Evolutionary conservation across 1,284 basidiomycete genomes (phyloP).

Genomic region (Ustilago sp.): DNA sequence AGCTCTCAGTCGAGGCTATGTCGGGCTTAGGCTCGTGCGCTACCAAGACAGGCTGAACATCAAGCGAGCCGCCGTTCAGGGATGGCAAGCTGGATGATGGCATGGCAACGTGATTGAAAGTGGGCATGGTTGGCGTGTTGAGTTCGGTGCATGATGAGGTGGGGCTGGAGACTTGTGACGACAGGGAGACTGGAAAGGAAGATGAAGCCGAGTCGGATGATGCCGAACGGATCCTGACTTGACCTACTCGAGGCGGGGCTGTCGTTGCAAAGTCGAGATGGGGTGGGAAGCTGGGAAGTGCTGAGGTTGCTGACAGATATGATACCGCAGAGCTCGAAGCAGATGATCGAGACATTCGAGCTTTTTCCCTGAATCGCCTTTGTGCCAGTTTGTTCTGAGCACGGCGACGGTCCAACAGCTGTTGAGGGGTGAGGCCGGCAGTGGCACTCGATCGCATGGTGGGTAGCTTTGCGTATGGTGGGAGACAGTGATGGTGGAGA

Average conservation of each 20-base stretch:
- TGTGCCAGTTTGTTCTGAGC: slow-evolving; percentile 56
- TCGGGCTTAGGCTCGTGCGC: slow-evolving; percentile 9
- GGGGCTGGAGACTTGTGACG: slow-evolving; percentile 32
- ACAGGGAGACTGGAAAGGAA: slow-evolving; percentile 15
- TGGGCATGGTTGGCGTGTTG: slow-evolving; percentile 25
- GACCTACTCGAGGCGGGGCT: not conserved
- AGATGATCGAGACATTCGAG: slow-evolving; percentile 25
- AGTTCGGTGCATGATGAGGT: slow-evolving; percentile 32
- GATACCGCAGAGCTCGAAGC: slow-evolving; percentile 12
- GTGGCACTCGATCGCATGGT: slow-evolving; percentile 46
- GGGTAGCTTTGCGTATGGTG: not conserved
- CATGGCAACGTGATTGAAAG: slow-evolving; percentile 9
- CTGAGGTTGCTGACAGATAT: slow-evolving; percentile 7
- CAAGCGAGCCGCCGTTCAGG: not conserved
- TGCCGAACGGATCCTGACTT: slow-evolving; percentile 16
- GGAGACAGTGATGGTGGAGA: not conserved
- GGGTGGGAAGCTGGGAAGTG: slow-evolving; percentile 9
- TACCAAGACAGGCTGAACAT: not conserved
- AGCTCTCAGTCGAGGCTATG: not conserved
- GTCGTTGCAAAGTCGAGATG: slow-evolving; percentile 24
- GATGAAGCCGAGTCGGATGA: slow-evolving; percentile 31
- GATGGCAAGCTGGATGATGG: not conserved
- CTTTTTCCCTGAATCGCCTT: slow-evolving; percentile 46
- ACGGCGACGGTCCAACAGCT: slow-evolving; percentile 49
- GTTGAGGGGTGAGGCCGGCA: slow-evolving; percentile 42